Conservation (phyloP, 495 filamentous ascomycete species). For the Stereocaulon alpinum region DNA sequence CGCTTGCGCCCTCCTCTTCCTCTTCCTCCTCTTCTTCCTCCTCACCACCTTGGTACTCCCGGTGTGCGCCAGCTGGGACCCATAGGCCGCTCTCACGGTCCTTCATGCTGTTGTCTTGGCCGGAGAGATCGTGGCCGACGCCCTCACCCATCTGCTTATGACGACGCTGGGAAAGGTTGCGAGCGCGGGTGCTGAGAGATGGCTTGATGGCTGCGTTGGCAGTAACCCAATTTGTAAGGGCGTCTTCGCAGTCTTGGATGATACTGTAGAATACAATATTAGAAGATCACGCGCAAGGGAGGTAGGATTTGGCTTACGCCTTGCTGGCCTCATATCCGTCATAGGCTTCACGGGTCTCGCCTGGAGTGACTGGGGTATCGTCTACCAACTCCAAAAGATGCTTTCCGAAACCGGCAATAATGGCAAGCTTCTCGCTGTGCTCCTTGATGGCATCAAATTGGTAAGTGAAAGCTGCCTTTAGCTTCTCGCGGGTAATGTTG, state of each 20-base stretch:
- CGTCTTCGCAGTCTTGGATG: constrained; percentile 97
- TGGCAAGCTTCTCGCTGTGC: constrained; percentile 96
- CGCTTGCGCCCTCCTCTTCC: constrained; percentile 34
- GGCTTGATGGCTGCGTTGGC: constrained; percentile 80
- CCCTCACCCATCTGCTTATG: constrained; percentile 49
- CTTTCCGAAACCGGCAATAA: constrained; percentile 96
- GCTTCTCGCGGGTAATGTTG: constrained; percentile 98
- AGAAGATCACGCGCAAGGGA: background rate
- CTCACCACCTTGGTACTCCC: constrained; percentile 49
- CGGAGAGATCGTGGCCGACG: constrained; percentile 67
- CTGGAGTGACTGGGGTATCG: constrained; percentile 92
- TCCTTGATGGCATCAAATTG: constrained; percentile 96
- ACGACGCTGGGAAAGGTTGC: constrained; percentile 76
- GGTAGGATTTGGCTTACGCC: constrained; percentile 36
- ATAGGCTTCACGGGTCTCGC: constrained; percentile 91
- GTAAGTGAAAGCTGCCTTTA: constrained; percentile 96
- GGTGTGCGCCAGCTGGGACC: constrained; percentile 75
- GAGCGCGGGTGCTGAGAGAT: constrained; percentile 72
- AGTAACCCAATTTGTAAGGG: constrained; percentile 91
- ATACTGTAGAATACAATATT: constrained; percentile 42
- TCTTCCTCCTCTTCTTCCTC: constrained; percentile 51
- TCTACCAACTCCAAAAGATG: constrained; percentile 91
- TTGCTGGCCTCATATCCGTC: constrained; percentile 98
- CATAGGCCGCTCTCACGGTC: constrained; percentile 72
- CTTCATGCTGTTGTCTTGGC: constrained; percentile 73